These are phyloP conservation scores for Scedosporium aurantiacum DNA, from an alignment of 2,329 filamentous ascomycete species.

Conservation along the genomic window DNA sequence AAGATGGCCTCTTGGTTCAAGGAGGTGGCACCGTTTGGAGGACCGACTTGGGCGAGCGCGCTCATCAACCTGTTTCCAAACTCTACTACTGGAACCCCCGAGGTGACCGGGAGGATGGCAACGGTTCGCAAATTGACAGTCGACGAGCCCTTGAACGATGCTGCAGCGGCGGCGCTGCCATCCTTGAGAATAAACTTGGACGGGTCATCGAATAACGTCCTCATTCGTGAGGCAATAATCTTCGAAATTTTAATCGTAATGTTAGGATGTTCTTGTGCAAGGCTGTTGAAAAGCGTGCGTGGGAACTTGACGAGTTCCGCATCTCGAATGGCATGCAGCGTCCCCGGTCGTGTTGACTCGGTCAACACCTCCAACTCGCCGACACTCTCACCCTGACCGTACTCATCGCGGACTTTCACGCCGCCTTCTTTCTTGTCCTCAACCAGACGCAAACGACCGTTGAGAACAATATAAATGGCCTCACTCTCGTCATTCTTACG, in stretches of 20 bases:
- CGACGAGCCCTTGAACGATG: slow-evolving; percentile 56
- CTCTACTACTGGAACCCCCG: slow-evolving; percentile 86
- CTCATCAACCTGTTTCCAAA: slow-evolving; percentile 84
- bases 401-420: slow-evolving; percentile 81
- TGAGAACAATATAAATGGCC: slow-evolving; percentile 95
- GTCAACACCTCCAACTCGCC: slow-evolving; percentile 96
- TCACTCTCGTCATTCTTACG: slow-evolving; percentile 93
- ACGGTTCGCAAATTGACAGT: slow-evolving; percentile 89
- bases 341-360: slow-evolving; percentile 81
- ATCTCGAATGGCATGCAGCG: slow-evolving; percentile 88
- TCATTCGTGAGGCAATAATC: slow-evolving; percentile 93
- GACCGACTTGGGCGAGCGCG: slow-evolving; percentile 79
- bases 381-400: slow-evolving; percentile 93
- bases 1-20: slow-evolving; percentile 89
- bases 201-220: slow-evolving; percentile 74
- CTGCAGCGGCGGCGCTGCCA: slow-evolving; percentile 42
- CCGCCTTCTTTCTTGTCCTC: slow-evolving; percentile 71
- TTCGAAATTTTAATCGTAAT: slow-evolving; percentile 99
- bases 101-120: slow-evolving; percentile 79
- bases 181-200: slow-evolving; percentile 56
- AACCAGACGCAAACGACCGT: slow-evolving; percentile 78
- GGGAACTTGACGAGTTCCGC: slow-evolving; percentile 95
- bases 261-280: slow-evolving; percentile 91
- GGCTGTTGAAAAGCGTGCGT: slow-evolving; percentile 90
- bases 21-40: slow-evolving; percentile 79